Evolutionary conservation across 1,284 basidiomycete genomes (phyloP).

Genomic region (Sporisorium sorghi): DNA sequence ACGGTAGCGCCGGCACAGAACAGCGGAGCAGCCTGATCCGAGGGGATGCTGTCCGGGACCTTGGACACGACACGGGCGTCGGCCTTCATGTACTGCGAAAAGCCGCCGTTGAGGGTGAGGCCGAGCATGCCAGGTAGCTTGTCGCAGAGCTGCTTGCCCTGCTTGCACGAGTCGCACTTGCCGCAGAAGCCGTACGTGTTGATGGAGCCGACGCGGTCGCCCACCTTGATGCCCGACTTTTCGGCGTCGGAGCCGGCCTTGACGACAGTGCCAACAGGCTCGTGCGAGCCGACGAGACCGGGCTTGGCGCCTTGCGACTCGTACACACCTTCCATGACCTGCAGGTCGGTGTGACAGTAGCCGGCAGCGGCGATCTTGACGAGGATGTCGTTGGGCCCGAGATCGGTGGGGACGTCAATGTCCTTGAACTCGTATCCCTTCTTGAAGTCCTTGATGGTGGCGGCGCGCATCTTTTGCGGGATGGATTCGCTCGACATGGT

Average conservation of each 20-base stretch:
- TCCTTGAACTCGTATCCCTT: slow-evolving; percentile 55
- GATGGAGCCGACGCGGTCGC: slow-evolving; percentile 65
- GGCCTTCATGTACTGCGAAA: slow-evolving; percentile 63
- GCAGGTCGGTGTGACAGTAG: slow-evolving; percentile 62
- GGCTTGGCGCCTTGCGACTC: slow-evolving; percentile 52
- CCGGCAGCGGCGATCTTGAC: slow-evolving; percentile 58
- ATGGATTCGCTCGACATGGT: slow-evolving; percentile 51
- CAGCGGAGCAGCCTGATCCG: slow-evolving; percentile 69
- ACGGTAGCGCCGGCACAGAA: slow-evolving; percentile 71
- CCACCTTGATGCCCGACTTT: slow-evolving; percentile 54
- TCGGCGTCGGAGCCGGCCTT: slow-evolving; percentile 42
- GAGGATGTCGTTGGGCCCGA: slow-evolving; percentile 44
- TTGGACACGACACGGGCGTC: slow-evolving; percentile 60
- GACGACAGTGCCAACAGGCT: slow-evolving; percentile 60
- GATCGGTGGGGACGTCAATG: slow-evolving; percentile 50
- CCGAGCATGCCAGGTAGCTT: slow-evolving; percentile 60
- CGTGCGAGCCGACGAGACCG: slow-evolving; percentile 60
- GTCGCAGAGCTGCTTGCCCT: slow-evolving; percentile 60
- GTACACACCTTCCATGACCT: slow-evolving; percentile 60
- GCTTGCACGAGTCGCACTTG: slow-evolving; percentile 62
- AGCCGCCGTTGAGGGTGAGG: slow-evolving; percentile 57
- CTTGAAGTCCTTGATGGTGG: slow-evolving; percentile 58
- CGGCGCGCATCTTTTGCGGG: slow-evolving; percentile 56
- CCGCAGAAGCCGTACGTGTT: slow-evolving; percentile 64
- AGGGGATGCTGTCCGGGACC: slow-evolving; percentile 62